Conservation (phyloP, 2,329 filamentous ascomycete species). For the Coniochaeta hoffmannii region DNA sequence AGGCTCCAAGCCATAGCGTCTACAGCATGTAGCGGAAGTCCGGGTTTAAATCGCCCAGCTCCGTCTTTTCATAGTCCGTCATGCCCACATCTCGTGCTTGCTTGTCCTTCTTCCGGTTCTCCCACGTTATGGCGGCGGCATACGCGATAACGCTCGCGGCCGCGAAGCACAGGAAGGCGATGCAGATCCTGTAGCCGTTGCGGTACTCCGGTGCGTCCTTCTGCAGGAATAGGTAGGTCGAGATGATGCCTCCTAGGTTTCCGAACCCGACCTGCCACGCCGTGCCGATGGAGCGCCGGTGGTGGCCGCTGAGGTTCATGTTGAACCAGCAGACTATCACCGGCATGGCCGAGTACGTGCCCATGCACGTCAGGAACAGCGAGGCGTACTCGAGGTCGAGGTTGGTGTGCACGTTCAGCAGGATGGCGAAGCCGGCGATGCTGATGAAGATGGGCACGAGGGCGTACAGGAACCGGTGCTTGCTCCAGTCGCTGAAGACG, state of each 20-base stretch:
- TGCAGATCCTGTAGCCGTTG: conserved; percentile 69
- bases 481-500: conserved; percentile 59
- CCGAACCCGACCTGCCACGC: conserved; percentile 76
- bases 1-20: not conserved
- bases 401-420: conserved; percentile 65
- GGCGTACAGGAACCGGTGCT: conserved; percentile 69
- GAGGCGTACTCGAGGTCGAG: conserved; percentile 64
- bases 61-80: conserved; percentile 28
- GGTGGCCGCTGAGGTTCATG: conserved; percentile 71
- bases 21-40: conserved; percentile 29
- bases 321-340: conserved; percentile 79
- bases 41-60: conserved; percentile 31
- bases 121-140: conserved; percentile 44
- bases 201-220: conserved; percentile 62
- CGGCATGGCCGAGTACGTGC: conserved; percentile 82
- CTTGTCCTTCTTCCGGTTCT: conserved; percentile 54
- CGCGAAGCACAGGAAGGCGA: conserved; percentile 65
- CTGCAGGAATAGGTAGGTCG: conserved; percentile 61
- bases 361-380: conserved; percentile 74
- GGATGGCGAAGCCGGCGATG: conserved; percentile 68
- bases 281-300: conserved; percentile 60
- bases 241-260: conserved; percentile 72
- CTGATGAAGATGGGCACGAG: conserved; percentile 60
- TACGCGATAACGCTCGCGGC: conserved; percentile 55
- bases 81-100: conserved; percentile 15